Evolutionary conservation across 2,329 filamentous ascomycete genomes (phyloP), one percentile per base, ranked within the genome.

Genomic region (Penicillium sp.): DNA sequence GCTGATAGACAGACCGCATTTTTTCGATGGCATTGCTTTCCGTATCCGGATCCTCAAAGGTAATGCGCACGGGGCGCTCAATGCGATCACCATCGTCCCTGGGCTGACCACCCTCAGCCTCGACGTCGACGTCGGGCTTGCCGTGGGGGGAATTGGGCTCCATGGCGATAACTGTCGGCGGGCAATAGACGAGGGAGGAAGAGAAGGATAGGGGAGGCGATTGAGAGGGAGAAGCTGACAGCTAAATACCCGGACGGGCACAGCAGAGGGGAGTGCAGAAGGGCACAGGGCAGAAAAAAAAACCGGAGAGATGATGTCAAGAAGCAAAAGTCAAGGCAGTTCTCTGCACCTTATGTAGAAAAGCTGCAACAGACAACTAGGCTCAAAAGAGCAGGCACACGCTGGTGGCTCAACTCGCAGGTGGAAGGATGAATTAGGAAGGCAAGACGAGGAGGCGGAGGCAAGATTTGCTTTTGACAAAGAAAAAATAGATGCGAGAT

Each of bases 1-100:
- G 58, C 31, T 68, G 64, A 31, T 67, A 67, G 27, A 67, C 64
- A 0, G 64, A 66, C n/a, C 60, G 55, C 33, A 52, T 41, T 13
- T 24, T 51, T 11, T 51, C 49, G 9, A 51, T 51, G 33, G 49
- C 49, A 27, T 14, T 27, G n/a, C 59, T 56, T 14, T 65, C 60
- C 16, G 55, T 44, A 44, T 61, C 47, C 31, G 51, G 33, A n/a
- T 64, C 59, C 22, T 69, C 62, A 50, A 69, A 70, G n/a, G 59
- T 66, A 19, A 70, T 68, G 18, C 57, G 55, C 16, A 33, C 54
- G 14, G 55, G 31, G 19, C 67, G 64, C 10, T 55, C 62, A 6
- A 36, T 49, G 0, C 56, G 59, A 11, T 65, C 64, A 46, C 39
- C 16, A 6, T 66, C 65, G 11, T 63, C 60, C 14, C 41, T 58